These are phyloP conservation scores for Gossypium thurberi DNA, from an alignment of 345 rosid genomes.

Conservation along the genomic window DNA sequence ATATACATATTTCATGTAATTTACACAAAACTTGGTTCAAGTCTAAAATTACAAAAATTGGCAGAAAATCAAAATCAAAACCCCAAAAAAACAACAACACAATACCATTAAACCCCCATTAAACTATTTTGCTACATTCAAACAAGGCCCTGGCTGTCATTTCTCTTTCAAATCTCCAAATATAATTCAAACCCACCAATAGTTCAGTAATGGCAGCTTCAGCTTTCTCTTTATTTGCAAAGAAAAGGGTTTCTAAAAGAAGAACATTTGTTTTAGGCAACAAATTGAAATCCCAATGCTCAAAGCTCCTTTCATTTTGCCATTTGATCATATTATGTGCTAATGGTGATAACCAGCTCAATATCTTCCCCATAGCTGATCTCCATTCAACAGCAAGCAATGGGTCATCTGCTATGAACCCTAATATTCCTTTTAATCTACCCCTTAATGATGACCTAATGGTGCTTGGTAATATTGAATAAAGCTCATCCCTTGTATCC, in stretches of 20 bases:
- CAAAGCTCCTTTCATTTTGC: conserved; percentile 95
- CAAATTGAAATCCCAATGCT: conserved; percentile 45
- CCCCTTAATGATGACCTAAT: conserved; percentile 54
- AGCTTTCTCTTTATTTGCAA: conserved; percentile 74
- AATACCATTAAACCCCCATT: conserved; percentile 15
- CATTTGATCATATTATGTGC: conserved; percentile 97
- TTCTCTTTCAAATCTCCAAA: conserved; percentile 96
- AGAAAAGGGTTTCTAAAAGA: conserved; percentile 69
- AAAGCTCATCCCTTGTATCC: conserved; percentile 85
- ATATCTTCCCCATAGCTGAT: conserved; percentile 64
- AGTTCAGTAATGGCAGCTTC: conserved; percentile 95
- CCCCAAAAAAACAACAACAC: background rate
- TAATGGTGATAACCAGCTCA: conserved; percentile 79
- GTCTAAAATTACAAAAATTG: conserved; percentile 14
- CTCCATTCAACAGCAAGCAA: conserved; percentile 81
- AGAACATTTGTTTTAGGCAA: conserved; percentile 46
- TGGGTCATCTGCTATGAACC: conserved; percentile 65
- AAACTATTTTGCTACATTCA: conserved; percentile 42
- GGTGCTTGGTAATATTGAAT: conserved; percentile 76
- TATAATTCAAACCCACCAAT: conserved; percentile 86
- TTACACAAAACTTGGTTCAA: conserved; percentile 27
- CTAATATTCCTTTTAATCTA: conserved; percentile 59
- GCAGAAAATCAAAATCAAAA: conserved; percentile 15
- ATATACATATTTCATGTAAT: conserved; percentile 20
- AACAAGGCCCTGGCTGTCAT: conserved; percentile 86